Percentiles rank a stretch among this genome's conserved stretches.
These are phyloP conservation scores for Lactuca sativa DNA, from an alignment of 129 eudicot species.

Conservation along the genomic window DNA sequence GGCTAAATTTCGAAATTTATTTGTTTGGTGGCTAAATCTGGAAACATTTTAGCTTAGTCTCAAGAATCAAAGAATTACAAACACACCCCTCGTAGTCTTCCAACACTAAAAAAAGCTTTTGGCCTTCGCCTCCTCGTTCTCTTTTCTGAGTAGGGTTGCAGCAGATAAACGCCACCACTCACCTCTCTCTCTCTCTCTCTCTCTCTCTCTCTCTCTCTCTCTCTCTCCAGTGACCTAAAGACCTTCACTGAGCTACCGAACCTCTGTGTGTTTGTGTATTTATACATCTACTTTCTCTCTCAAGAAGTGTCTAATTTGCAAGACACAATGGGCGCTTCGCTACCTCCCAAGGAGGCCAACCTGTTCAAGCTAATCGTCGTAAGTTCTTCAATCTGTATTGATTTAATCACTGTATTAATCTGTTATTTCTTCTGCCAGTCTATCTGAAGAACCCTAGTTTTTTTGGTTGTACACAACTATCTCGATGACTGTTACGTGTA, in stretches of 20 bases:
- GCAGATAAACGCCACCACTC: slow-evolving; percentile 83
- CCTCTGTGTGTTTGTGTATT: slow-evolving; percentile 17
- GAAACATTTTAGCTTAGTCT: background rate
- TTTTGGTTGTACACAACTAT: background rate
- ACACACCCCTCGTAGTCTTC: slow-evolving; percentile 24
- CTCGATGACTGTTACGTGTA: slow-evolving; percentile 17
- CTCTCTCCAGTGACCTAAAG: background rate
- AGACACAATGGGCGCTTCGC: slow-evolving; percentile 81
- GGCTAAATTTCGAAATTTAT: background rate
- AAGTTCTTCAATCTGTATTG: slow-evolving; percentile 29
- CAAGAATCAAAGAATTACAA: slow-evolving; percentile 18
- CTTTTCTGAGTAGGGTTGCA: slow-evolving; percentile 77
- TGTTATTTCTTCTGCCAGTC: background rate
- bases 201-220: slow-evolving; percentile 16
- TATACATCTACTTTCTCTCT: slow-evolving; percentile 8
- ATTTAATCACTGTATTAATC: slow-evolving; percentile 30
- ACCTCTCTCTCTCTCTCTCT: slow-evolving; percentile 11
- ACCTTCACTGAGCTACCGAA: slow-evolving; percentile 22
- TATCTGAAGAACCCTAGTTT: slow-evolving; percentile 44
- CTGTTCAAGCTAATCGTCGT: slow-evolving; percentile 98
- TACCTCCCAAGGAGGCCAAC: slow-evolving; percentile 97
- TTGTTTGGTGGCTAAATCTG: background rate
- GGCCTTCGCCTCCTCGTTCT: background rate
- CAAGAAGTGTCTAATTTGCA: slow-evolving; percentile 18
- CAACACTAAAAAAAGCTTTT: slow-evolving; percentile 9